Evolutionary conservation across 2,329 filamentous ascomycete genomes (phyloP), one percentile per base, ranked within the genome.

Genomic region (Orbilia brochopaga): DNA sequence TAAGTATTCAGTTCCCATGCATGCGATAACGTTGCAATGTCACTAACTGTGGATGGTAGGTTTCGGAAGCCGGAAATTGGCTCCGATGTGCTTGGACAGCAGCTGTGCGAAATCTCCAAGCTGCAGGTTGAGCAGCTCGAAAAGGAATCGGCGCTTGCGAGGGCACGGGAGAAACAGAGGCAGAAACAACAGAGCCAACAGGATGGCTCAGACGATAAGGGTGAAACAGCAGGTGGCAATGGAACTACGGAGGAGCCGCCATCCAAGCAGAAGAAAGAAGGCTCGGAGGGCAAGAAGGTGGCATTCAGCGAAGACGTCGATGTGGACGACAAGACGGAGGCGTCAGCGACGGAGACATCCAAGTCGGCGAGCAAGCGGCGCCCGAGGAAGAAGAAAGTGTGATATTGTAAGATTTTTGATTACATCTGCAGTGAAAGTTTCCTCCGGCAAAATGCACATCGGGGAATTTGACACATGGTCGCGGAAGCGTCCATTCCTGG

Each of bases 81-180:
- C 74, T 90, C 96, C 77, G 92, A 95, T 74, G 85, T 85, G 19
- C 81, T 90, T 30, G 92, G 91, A 67, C 92, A 95, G 84, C 86
- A 88, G 78, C 82, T 99, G 15, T 99, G 93, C 93, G 86, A 95
- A 78, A 87, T 90, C 67, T 96, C 90, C 78, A 92, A 96, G 77
- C 87, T 86, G 78, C 85, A 95, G 74, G 88, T 97, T 63, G 88
- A 95, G 79, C 85, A 85, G 76, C 85, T 88, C 13, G 92, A 97
- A 80, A 95, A 90, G 81, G 86, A 89, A 78, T 86, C 88, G 23
- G 92, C 92, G 7, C 80, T 86, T 55, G 85, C 83, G 65, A 80
- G 86, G 66, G 85, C 84, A 52, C 79, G 83, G 63, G 82, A 82
- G 74, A 89, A 88, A 52, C 79, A 83, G 63, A 82, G 82, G 74